Conservation (phyloP, 257 asterid species). For the Solanum etuberosum region DNA sequence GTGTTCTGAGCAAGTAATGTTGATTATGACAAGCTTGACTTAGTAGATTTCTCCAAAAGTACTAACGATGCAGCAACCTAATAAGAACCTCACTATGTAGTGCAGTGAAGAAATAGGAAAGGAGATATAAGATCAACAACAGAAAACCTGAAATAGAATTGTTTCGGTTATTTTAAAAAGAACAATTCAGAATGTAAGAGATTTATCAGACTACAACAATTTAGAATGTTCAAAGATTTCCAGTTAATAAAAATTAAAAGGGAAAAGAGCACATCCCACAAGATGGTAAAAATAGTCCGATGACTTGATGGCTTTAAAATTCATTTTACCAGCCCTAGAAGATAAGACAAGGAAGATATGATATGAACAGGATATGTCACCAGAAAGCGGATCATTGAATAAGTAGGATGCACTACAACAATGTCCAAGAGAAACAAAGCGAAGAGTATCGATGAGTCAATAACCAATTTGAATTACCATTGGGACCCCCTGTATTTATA, state of each 20-base stretch:
- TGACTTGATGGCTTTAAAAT: neutral
- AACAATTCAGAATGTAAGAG: neutral
- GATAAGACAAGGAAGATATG: neutral
- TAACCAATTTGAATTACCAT: constrained; percentile 8
- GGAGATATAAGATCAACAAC: neutral
- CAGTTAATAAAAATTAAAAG: neutral
- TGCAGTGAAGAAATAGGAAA: neutral
- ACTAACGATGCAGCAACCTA: neutral
- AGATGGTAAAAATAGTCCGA: neutral
- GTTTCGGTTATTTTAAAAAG: neutral
- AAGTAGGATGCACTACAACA: neutral
- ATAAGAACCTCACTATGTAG: neutral
- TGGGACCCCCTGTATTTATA: constrained; percentile 33
- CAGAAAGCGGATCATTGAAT: neutral
- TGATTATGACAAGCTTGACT: neutral
- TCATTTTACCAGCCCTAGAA: neutral
- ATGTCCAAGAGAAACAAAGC: neutral
- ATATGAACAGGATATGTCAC: neutral
- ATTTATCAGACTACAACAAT: neutral
- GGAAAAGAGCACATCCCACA: neutral
- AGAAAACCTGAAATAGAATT: neutral
- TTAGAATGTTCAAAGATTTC: neutral
- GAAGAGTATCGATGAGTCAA: neutral
- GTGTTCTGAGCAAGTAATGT: neutral
- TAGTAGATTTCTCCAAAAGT: neutral